Conservation (phyloP, 169 alveolate species). For the Plasmodium knowlesi region DNA sequence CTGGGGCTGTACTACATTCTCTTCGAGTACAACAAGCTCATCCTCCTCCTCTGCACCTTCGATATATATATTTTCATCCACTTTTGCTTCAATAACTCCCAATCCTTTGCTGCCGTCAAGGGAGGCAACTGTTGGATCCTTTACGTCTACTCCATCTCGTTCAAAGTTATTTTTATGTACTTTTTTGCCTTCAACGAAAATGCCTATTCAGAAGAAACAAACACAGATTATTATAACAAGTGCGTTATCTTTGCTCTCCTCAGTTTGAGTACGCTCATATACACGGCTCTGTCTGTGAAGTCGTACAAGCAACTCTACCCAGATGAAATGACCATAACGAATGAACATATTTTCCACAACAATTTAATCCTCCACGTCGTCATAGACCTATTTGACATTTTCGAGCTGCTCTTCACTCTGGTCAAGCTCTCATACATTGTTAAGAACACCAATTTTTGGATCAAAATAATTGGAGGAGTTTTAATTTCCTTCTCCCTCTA, state of each 20-base stretch:
- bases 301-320: conserved; percentile 64
- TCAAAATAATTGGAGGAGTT: conserved; percentile 65
- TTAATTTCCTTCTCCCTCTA: conserved; percentile 50
- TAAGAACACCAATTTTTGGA: conserved; percentile 56
- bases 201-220: conserved; percentile 68
- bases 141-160: conserved; percentile 80
- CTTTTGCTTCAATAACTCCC: conserved; percentile 77
- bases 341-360: conserved; percentile 82
- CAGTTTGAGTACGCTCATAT: conserved; percentile 76
- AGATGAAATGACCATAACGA: conserved; percentile 76
- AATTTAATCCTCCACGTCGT: conserved; percentile 83
- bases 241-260: conserved; percentile 74
- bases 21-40: conserved; percentile 74
- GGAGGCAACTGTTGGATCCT: conserved; percentile 86
- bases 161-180: conserved; percentile 79
- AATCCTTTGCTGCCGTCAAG: conserved; percentile 78
- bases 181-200: conserved; percentile 79
- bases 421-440: conserved; percentile 36
- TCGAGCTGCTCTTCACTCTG: conserved; percentile 73
- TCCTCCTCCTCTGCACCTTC: conserved; percentile 74
- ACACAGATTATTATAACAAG: conserved; percentile 74
- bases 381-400: conserved; percentile 81
- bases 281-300: conserved; percentile 79
- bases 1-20: conserved; percentile 81
- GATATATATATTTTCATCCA: conserved; percentile 80